Conservation (phyloP, 1,139 yeast genomes). For the Yamadazyma friedrichii region DNA sequence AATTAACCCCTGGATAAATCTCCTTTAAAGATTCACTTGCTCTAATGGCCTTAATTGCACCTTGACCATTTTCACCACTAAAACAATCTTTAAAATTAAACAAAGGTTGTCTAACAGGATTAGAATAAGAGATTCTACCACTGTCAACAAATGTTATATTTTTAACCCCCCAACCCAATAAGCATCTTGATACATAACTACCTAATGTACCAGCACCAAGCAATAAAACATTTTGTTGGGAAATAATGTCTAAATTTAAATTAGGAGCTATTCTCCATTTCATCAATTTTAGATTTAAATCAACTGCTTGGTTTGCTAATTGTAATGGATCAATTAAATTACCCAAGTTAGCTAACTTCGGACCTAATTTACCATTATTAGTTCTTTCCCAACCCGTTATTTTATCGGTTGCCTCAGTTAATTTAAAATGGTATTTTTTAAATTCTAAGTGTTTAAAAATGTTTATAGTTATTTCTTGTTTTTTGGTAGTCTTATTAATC, state of each 20-base stretch:
- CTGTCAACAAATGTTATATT: constrained; percentile 85
- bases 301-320: constrained; percentile 88
- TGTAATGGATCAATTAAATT: constrained; percentile 75
- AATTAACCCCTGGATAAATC: constrained; percentile 74
- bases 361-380: constrained; percentile 66
- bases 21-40: constrained; percentile 74
- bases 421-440: constrained; percentile 5
- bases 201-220: constrained; percentile 98
- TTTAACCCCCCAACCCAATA: constrained; percentile 93
- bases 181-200: constrained; percentile 79
- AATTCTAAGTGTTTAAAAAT: constrained; percentile 21
- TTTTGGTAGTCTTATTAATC: constrained; percentile 34
- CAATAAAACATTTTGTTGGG: constrained; percentile 60
- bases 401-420: constrained; percentile 1
- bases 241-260: constrained; percentile 64
- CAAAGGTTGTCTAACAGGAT: constrained; percentile 93
- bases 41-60: constrained; percentile 65
- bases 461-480: constrained; percentile 40
- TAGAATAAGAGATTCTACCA: constrained; percentile 84
- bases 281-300: constrained; percentile 86
- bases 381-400: constrained; percentile 92
- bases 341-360: constrained; percentile 81
- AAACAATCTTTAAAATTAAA: constrained; percentile 75
- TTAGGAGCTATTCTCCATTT: constrained; percentile 94
- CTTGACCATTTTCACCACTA: constrained; percentile 50